Evolutionary conservation across 129 eudicot genomes (phyloP).

Genomic region (Artemisia annua): DNA sequence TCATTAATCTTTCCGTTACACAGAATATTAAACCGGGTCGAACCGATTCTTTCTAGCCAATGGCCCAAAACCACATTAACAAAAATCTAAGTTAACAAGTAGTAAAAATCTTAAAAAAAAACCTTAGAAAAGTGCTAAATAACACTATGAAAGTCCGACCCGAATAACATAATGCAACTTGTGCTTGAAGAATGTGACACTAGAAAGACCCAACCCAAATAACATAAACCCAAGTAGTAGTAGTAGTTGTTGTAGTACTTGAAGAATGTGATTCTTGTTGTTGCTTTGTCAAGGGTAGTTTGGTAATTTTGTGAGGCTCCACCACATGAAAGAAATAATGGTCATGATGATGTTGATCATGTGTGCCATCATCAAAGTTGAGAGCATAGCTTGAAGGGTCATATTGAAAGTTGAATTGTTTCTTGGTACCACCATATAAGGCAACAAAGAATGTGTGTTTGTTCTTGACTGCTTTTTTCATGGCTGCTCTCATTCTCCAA

Average conservation of each 20-base stretch:
- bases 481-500: slow-evolving; percentile 53
- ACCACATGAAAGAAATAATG: slow-evolving; percentile 25
- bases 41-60: slow-evolving; percentile 13
- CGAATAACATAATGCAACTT: slow-evolving; percentile 12
- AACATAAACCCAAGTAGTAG: slow-evolving; percentile 50
- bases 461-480: slow-evolving; percentile 48
- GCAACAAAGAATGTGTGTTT: slow-evolving; percentile 31
- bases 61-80: slow-evolving; percentile 8
- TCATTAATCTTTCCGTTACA: slow-evolving; percentile 15
- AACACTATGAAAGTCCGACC: slow-evolving; percentile 24
- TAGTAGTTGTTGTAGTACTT: slow-evolving; percentile 9
- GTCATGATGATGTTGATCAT: slow-evolving; percentile 21
- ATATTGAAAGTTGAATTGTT: slow-evolving; percentile 57
- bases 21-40: slow-evolving; percentile 11
- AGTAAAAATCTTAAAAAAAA: not conserved
- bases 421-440: slow-evolving; percentile 35
- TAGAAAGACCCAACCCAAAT: slow-evolving; percentile 46
- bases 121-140: not conserved
- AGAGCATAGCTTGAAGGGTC: slow-evolving; percentile 87
- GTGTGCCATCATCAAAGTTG: slow-evolving; percentile 76
- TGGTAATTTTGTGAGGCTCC: slow-evolving; percentile 25
- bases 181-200: slow-evolving; percentile 9
- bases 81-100: slow-evolving; percentile 2
- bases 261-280: slow-evolving; percentile 21
- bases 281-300: slow-evolving; percentile 20